Conservation (phyloP, 306 rosid genomes). For the Cucumis cinereus region DNA sequence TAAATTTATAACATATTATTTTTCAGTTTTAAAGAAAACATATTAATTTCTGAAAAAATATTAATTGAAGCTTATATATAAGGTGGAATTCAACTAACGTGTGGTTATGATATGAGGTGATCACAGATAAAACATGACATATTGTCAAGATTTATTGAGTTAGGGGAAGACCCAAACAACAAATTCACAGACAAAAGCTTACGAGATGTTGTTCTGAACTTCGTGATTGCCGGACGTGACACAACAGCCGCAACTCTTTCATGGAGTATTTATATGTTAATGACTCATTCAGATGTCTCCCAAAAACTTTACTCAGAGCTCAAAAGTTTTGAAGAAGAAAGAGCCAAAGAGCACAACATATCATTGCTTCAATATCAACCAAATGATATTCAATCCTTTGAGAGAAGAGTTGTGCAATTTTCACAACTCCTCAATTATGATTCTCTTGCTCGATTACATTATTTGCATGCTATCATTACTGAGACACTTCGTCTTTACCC, state of each 20-base stretch:
- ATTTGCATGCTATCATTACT: slow-evolving; percentile 78
- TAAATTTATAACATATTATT: too few species aligned
- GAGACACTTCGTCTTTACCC: slow-evolving; percentile 88
- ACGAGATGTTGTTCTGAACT: slow-evolving; percentile 79
- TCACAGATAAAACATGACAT: slow-evolving; percentile 73
- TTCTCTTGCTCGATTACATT: slow-evolving; percentile 47
- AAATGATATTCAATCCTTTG: slow-evolving; percentile 40
- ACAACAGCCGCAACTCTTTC: slow-evolving; percentile 90
- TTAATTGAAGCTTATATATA: too few species aligned
- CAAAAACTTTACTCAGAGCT: slow-evolving; percentile 67
- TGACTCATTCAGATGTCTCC: slow-evolving; percentile 57
- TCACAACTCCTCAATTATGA: slow-evolving; percentile 52
- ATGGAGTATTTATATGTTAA: slow-evolving; percentile 84
- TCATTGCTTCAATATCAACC: slow-evolving; percentile 29
- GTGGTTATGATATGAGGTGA: not conserved
- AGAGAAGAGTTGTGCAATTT: slow-evolving; percentile 45
- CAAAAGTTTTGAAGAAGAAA: slow-evolving; percentile 45
- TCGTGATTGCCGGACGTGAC: slow-evolving; percentile 96
- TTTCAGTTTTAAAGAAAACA: too few species aligned
- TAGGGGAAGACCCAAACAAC: slow-evolving; percentile 37
- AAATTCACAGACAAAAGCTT: slow-evolving; percentile 56
- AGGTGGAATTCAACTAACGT: too few species aligned
- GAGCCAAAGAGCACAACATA: slow-evolving; percentile 43
- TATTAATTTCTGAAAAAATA: too few species aligned
- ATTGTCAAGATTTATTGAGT: slow-evolving; percentile 74